Evolutionary conservation across 2,329 filamentous ascomycete genomes (phyloP).

Genomic region (Pseudofabraea citricarpa): DNA sequence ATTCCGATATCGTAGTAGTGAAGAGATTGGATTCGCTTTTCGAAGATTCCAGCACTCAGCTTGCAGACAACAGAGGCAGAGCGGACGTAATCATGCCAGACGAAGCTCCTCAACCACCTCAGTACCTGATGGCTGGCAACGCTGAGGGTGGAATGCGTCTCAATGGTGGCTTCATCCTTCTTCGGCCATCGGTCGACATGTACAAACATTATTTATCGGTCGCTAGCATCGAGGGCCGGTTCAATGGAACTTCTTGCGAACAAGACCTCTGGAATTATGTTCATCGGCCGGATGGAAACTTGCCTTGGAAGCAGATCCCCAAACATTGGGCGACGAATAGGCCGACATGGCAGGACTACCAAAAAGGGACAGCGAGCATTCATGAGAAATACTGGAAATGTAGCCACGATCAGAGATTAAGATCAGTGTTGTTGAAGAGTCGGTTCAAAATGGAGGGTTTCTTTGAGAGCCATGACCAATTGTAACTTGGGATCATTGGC

Average conservation of each 20-base stretch:
- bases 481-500: no score
- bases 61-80: conserved; percentile 16
- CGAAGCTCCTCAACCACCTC: conserved; percentile 25
- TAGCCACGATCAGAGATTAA: no score
- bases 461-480: no score
- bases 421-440: no score
- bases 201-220: conserved; percentile 33
- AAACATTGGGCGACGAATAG: no score
- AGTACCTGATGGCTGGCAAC: conserved; percentile 30
- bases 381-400: no score
- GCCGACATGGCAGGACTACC: no score
- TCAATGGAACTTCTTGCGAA: conserved; percentile 33
- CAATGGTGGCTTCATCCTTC: conserved; percentile 35
- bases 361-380: no score
- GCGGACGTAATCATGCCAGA: conserved; percentile 17
- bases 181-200: conserved; percentile 32
- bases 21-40: conserved; percentile 34
- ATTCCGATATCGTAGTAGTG: conserved; percentile 36
- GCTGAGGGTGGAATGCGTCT: conserved; percentile 28
- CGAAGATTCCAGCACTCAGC: conserved; percentile 21
- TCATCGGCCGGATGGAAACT: conserved; percentile 32
- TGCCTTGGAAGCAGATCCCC: no score
- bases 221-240: conserved; percentile 30
- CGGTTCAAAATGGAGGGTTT: no score
- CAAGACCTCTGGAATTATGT: conserved; percentile 39